Conservation (phyloP, 2,329 filamentous ascomycete species). For the Penicillium sclerotigenum region DNA sequence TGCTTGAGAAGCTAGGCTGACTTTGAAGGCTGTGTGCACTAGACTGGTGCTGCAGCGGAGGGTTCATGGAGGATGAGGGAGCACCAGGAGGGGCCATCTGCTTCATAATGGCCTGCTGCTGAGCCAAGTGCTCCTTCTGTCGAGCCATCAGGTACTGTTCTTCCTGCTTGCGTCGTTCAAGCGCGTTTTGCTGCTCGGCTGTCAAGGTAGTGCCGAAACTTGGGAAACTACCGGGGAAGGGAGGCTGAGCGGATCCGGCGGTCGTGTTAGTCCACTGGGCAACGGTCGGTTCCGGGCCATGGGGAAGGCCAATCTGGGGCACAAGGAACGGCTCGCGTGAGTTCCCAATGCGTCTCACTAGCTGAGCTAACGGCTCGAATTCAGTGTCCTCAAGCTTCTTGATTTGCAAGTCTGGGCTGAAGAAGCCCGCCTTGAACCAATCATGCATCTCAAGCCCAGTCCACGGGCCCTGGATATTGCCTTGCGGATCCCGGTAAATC, state of each 20-base stretch:
- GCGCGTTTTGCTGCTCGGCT: constrained; percentile 94
- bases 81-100: constrained; percentile 65
- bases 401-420: constrained; percentile 88
- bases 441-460: constrained; percentile 99
- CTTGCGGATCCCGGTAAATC: constrained; percentile 95
- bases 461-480: constrained; percentile 88
- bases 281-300: constrained; percentile 66
- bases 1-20: constrained; percentile 93
- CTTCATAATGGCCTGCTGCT: constrained; percentile 75
- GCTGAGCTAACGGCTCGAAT: constrained; percentile 90
- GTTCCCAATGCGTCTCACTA: constrained; percentile 94
- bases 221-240: constrained; percentile 88
- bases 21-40: constrained; percentile 95
- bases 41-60: constrained; percentile 83
- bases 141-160: constrained; percentile 96
- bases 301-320: constrained; percentile 90
- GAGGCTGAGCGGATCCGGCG: constrained; percentile 69
- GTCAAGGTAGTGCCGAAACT: constrained; percentile 92
- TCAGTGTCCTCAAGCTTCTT: constrained; percentile 92
- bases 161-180: constrained; percentile 94
- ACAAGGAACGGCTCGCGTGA: constrained; percentile 96
- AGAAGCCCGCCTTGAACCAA: constrained; percentile 99
- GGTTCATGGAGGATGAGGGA: constrained; percentile 50
- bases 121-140: constrained; percentile 87
- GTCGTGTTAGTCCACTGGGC: constrained; percentile 50